phyloP scores from a whole-genome alignment of 768 basidiomycete genomes.

The Termitomyces sp. region DNA sequence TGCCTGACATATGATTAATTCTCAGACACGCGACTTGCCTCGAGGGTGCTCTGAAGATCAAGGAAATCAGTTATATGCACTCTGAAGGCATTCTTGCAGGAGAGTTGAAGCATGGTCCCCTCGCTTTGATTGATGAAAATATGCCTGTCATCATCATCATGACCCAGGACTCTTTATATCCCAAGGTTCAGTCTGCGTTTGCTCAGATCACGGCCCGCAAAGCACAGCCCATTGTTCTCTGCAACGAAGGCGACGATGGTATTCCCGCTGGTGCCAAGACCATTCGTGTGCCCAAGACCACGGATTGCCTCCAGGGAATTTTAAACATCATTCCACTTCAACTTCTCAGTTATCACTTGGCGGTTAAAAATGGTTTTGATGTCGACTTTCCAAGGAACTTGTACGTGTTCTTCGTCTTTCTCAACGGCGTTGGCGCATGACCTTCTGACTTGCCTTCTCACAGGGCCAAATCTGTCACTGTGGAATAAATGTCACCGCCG shows the following conservation, averaged over 20 bases:
- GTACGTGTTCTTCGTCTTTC: constrained; percentile 37
- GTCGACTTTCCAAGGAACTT: constrained; percentile 98
- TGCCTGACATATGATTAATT: constrained; percentile 3
- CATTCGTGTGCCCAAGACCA: constrained; percentile 91
- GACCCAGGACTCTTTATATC: constrained; percentile 97
- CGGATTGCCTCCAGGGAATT: constrained; percentile 92
- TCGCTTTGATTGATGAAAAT: constrained; percentile 97
- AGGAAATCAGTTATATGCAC: constrained; percentile 96
- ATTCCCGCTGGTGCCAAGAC: constrained; percentile 75
- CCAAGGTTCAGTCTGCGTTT: constrained; percentile 96
- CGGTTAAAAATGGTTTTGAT: constrained; percentile 92
- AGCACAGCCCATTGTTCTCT: constrained; percentile 91
- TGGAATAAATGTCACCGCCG: constrained; percentile 45
- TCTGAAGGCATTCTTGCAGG: constrained; percentile 93
- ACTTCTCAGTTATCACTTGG: constrained; percentile 92
- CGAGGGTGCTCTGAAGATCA: constrained; percentile 98
- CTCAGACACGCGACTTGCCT: constrained; percentile 88
- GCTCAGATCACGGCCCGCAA: constrained; percentile 97
- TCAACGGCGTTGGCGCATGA: no score
- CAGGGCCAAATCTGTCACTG: constrained; percentile 76
- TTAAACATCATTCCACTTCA: constrained; percentile 97
- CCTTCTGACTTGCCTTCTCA: constrained; percentile 4
- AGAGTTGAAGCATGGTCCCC: constrained; percentile 97
- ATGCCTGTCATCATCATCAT: constrained; percentile 99
- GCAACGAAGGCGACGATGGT: constrained; percentile 86